These are phyloP conservation scores for Zopfia rhizophila DNA, from an alignment of 2,329 filamentous ascomycete genomes.

Conservation along the genomic window DNA sequence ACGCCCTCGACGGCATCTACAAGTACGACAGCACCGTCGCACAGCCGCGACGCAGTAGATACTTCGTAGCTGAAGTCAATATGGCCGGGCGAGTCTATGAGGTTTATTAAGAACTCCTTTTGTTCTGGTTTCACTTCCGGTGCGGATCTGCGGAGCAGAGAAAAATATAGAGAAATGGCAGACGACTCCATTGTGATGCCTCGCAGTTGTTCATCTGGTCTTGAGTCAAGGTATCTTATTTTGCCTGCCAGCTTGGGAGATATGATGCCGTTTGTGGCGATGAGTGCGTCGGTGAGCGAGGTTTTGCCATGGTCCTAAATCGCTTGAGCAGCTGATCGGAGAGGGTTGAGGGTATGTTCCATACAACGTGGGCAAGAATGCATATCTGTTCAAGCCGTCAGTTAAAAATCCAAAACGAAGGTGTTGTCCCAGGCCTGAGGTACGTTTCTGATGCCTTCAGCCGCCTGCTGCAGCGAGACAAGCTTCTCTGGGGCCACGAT, in stretches of 20 bases:
- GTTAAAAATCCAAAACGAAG: slow-evolving; percentile 41
- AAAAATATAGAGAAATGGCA: slow-evolving; percentile 95
- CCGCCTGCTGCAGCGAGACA: slow-evolving; percentile 85
- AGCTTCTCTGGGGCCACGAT: slow-evolving; percentile 91
- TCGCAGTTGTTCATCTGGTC: slow-evolving; percentile 92
- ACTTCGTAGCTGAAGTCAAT: slow-evolving; percentile 99
- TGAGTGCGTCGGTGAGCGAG: slow-evolving; percentile 92
- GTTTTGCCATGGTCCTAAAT: slow-evolving; percentile 93
- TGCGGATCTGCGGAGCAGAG: slow-evolving; percentile 79
- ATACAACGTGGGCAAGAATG: slow-evolving; percentile 89
- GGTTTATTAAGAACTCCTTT: slow-evolving; percentile 93
- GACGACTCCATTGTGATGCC: slow-evolving; percentile 99
- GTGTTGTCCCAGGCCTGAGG: slow-evolving; percentile 46
- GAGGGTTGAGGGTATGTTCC: slow-evolving; percentile 14
- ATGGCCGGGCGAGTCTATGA: slow-evolving; percentile 97
- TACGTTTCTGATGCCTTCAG: slow-evolving; percentile 93
- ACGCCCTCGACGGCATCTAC: slow-evolving; percentile 98
- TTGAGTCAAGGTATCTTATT: slow-evolving; percentile 95
- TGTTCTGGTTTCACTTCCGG: slow-evolving; percentile 75
- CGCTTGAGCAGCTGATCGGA: slow-evolving; percentile 26
- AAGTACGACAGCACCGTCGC: slow-evolving; percentile 92
- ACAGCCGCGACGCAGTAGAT: slow-evolving; percentile 91
- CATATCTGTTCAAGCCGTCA: slow-evolving; percentile 74
- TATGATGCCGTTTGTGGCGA: slow-evolving; percentile 99
- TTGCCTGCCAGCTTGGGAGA: slow-evolving; percentile 97